Conservation (phyloP, 306 rosid genomes). For the Quercus alba region DNA sequence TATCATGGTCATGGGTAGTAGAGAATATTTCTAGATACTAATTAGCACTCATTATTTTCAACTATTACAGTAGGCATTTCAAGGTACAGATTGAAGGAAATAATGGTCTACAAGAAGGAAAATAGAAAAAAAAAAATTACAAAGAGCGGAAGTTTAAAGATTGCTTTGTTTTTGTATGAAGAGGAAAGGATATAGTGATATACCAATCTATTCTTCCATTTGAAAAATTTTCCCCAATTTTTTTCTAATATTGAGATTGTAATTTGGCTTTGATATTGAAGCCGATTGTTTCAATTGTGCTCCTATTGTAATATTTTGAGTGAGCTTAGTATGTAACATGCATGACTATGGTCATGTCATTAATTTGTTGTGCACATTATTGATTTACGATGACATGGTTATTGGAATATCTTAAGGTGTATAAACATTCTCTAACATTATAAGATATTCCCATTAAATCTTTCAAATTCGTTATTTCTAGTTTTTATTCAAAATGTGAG, state of each 20-base stretch:
- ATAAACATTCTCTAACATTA: too few relatives aligned
- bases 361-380: too few relatives aligned
- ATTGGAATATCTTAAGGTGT: too few relatives aligned
- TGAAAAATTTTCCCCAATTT: too few relatives aligned
- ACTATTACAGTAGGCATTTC: neutral
- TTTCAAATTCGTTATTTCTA: too few relatives aligned
- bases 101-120: neutral
- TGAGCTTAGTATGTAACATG: neutral
- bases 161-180: neutral
- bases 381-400: too few relatives aligned
- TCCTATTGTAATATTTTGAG: neutral
- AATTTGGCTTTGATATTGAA: neutral
- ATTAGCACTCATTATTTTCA: neutral
- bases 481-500: too few relatives aligned
- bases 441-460: too few relatives aligned
- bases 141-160: conserved; percentile 8
- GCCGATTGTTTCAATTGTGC: neutral
- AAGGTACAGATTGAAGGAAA: neutral
- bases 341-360: too few relatives aligned
- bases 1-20: too few relatives aligned
- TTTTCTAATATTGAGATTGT: neutral
- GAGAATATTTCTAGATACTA: neutral
- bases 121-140: conserved; percentile 1
- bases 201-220: neutral
- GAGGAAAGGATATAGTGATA: neutral